phyloP scores from a whole-genome alignment of 768 basidiomycete species.

The Psilocybe cubensis region DNA sequence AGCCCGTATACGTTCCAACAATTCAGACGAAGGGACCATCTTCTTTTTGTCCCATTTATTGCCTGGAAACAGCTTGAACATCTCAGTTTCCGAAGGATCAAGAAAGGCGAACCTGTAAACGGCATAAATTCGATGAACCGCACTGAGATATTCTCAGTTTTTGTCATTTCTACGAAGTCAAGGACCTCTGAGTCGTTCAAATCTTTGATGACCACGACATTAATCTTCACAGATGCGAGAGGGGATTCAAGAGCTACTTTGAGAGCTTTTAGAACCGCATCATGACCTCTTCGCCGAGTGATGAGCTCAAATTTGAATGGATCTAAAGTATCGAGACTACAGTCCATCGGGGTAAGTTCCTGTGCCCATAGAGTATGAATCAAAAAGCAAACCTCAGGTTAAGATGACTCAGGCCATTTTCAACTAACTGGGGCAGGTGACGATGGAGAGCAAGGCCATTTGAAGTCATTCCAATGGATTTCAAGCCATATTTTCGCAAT shows the following conservation, averaged over 20 bases:
- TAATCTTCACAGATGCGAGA: slow-evolving; percentile 73
- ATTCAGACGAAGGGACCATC: slow-evolving; percentile 76
- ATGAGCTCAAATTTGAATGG: slow-evolving; percentile 89
- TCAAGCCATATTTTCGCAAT: slow-evolving; percentile 62
- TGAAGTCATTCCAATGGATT: slow-evolving; percentile 84
- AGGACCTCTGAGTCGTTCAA: slow-evolving; percentile 82
- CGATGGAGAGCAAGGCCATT: slow-evolving; percentile 82
- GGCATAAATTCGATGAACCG: slow-evolving; percentile 97
- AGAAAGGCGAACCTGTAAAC: slow-evolving; percentile 65
- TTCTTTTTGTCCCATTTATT: slow-evolving; percentile 86
- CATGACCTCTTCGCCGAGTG: slow-evolving; percentile 78
- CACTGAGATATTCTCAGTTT: slow-evolving; percentile 62
- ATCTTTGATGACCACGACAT: slow-evolving; percentile 81
- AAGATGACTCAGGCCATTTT: slow-evolving; percentile 78
- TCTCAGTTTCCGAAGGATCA: background rate
- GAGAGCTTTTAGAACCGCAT: slow-evolving; percentile 71
- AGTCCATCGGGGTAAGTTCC: background rate
- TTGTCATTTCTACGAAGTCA: slow-evolving; percentile 80
- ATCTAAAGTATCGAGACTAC: slow-evolving; percentile 82
- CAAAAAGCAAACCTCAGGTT: slow-evolving; percentile 52
- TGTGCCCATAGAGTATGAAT: background rate
- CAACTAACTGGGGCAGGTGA: slow-evolving; percentile 66
- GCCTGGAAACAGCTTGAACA: slow-evolving; percentile 44
- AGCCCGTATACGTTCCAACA: slow-evolving; percentile 54
- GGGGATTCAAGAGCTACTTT: slow-evolving; percentile 60